Conservation (phyloP, 2,329 filamentous ascomycete species). For the Stagonosporopsis chrysanthemi region DNA sequence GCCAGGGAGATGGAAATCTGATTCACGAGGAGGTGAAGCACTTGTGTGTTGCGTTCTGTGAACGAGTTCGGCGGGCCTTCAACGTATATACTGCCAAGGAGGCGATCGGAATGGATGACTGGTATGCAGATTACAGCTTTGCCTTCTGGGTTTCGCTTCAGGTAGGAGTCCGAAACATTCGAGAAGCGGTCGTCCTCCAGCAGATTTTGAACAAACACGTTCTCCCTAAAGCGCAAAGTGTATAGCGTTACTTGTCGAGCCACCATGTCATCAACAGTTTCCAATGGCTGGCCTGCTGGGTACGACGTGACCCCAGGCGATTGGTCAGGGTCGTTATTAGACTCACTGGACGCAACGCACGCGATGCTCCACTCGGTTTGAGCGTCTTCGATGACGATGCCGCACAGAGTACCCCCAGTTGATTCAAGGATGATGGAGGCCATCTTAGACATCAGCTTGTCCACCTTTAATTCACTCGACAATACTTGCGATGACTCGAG, state of each 20-base stretch:
- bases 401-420: conserved; percentile 75
- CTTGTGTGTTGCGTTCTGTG: conserved; percentile 69
- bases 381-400: conserved; percentile 76
- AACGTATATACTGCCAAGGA: conserved; percentile 78
- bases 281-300: conserved; percentile 69
- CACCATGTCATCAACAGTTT: conserved; percentile 69
- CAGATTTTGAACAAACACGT: conserved; percentile 76
- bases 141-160: conserved; percentile 71
- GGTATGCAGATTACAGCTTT: conserved; percentile 82
- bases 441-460: conserved; percentile 80
- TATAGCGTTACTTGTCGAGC: conserved; percentile 80
- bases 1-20: conserved; percentile 74
- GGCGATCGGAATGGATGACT: conserved; percentile 74
- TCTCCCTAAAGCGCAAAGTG: conserved; percentile 77
- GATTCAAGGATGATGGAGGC: conserved; percentile 82
- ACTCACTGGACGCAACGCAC: conserved; percentile 74
- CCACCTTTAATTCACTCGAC: conserved; percentile 78
- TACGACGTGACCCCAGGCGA: conserved; percentile 67
- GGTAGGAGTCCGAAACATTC: conserved; percentile 74
- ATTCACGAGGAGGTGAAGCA: conserved; percentile 73
- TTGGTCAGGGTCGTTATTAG: conserved; percentile 30
- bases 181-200: conserved; percentile 79
- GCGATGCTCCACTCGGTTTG: conserved; percentile 73
- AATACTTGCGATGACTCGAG: conserved; percentile 80
- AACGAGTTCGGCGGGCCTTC: conserved; percentile 81